phyloP scores from a whole-genome alignment of 768 basidiomycete species.

The Mrakia hoshinonis region DNA sequence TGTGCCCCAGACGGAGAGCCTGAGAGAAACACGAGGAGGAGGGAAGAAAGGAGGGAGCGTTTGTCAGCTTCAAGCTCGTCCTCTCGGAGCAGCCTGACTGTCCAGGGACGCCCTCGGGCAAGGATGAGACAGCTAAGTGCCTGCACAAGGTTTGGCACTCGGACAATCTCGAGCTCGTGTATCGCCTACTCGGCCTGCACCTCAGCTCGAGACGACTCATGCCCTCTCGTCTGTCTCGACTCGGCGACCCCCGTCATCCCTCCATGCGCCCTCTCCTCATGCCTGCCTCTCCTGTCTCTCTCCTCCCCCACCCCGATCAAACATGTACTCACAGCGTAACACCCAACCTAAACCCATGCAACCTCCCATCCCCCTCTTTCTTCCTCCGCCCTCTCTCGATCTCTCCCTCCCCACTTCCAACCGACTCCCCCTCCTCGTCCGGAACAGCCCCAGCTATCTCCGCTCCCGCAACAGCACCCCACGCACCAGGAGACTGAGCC shows the following conservation, averaged over 20 bases:
- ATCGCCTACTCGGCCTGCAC: too few relatives aligned
- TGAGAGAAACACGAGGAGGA: not conserved
- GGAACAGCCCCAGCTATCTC: not conserved
- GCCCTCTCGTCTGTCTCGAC: not conserved
- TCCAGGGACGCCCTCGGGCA: not conserved
- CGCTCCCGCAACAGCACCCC: not conserved
- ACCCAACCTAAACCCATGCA: slow-evolving; percentile 1
- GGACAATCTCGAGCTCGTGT: too few relatives aligned
- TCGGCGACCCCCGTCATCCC: not conserved
- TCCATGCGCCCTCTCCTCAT: not conserved
- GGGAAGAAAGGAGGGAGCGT: not conserved
- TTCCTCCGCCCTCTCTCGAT: not conserved
- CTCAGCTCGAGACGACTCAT: not conserved
- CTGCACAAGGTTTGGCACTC: too few relatives aligned
- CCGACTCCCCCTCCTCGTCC: not conserved
- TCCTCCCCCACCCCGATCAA: not conserved
- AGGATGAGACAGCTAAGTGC: too few relatives aligned
- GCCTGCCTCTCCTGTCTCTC: not conserved
- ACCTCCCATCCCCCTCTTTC: not conserved
- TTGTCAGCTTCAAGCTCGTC: slow-evolving; percentile 1
- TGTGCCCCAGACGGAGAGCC: slow-evolving; percentile 27
- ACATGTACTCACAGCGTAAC: slow-evolving; percentile 3
- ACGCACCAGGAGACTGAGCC: not conserved
- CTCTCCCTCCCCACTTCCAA: not conserved
- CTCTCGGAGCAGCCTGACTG: not conserved